phyloP scores from a whole-genome alignment of 2,329 filamentous ascomycete genomes.

The Arthrobotrys musiformis region DNA sequence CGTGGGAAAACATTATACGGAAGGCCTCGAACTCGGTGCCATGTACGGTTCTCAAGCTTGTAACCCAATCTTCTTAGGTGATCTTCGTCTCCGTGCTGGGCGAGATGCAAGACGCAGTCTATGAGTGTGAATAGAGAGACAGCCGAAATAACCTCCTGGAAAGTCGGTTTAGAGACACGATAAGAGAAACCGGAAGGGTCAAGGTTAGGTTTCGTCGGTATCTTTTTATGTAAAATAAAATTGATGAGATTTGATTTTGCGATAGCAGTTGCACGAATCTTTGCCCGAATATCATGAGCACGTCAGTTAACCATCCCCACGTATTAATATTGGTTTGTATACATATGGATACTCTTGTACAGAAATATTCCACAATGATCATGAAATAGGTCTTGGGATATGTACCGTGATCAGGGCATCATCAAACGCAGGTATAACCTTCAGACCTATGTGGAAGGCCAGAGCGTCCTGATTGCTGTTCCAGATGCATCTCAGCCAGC shows the following conservation, averaged over 20 bases:
- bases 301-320: not conserved
- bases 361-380: not conserved
- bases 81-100: not conserved
- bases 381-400: not conserved
- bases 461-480: not conserved
- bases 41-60: not conserved
- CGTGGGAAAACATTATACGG: not conserved
- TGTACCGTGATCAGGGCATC: conserved; percentile 21
- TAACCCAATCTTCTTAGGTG: not conserved
- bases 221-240: not conserved
- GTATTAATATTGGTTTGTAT: no score
- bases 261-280: conserved; percentile 9
- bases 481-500: not conserved
- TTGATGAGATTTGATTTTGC: conserved; percentile 3
- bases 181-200: conserved; percentile 1
- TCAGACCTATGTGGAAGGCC: not conserved
- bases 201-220: not conserved
- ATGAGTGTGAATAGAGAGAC: conserved; percentile 5
- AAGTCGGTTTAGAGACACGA: not conserved
- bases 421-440: conserved; percentile 2
- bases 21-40: not conserved
- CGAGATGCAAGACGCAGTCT: not conserved
- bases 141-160: not conserved
- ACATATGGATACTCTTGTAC: not conserved
- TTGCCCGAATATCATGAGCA: not conserved